Evolutionary conservation across 768 basidiomycete species (phyloP).

Genomic region (Mycena rosella): DNA sequence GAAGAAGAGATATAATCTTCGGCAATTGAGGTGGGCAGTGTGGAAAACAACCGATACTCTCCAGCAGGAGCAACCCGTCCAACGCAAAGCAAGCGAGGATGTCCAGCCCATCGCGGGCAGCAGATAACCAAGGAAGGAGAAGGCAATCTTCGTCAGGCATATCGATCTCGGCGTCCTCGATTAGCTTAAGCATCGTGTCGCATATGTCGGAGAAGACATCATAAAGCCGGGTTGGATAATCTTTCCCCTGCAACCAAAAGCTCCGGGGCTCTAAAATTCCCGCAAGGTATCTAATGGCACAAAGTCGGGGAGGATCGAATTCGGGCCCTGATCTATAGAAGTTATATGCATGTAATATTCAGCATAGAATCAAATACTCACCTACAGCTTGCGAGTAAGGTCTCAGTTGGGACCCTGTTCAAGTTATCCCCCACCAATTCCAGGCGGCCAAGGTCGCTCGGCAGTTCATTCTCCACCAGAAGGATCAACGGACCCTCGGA

Average conservation of each 20-base stretch:
- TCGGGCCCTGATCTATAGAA: background rate
- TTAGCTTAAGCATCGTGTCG: background rate
- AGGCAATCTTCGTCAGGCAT: background rate
- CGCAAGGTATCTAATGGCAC: conserved; percentile 16
- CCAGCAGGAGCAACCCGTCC: background rate
- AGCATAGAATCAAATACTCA: background rate
- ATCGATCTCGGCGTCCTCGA: conserved; percentile 1
- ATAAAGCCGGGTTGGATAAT: background rate
- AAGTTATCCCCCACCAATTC: background rate
- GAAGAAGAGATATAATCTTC: background rate
- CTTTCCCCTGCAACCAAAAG: background rate
- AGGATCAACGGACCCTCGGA: background rate
- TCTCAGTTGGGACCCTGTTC: conserved; percentile 12
- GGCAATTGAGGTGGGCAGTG: background rate
- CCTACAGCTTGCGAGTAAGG: background rate
- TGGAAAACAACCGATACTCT: background rate
- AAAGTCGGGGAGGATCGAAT: conserved; percentile 1
- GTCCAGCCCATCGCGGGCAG: conserved; percentile 1
- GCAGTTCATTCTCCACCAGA: background rate
- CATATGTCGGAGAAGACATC: background rate
- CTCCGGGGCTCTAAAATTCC: conserved; percentile 12
- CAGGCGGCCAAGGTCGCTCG: conserved; percentile 3
- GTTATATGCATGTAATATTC: background rate
- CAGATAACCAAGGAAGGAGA: background rate
- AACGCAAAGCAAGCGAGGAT: background rate